Evolutionary conservation across 495 filamentous ascomycete genomes (phyloP).

Genomic region (Daldinia loculata): DNA sequence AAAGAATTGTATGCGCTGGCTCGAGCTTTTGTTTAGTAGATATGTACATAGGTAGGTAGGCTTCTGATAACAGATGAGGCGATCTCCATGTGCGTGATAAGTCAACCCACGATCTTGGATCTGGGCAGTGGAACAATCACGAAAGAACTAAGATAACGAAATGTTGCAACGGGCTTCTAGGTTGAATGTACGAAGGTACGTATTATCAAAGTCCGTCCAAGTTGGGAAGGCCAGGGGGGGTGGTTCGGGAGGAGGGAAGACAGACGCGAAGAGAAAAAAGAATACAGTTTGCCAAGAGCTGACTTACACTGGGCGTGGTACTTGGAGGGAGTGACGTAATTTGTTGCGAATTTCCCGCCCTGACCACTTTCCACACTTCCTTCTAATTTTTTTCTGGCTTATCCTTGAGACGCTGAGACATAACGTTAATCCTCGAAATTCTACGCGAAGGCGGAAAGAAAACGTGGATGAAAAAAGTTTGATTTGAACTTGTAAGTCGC

Average conservation of each 20-base stretch:
- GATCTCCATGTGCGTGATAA: conserved; percentile 35
- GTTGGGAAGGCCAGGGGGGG: conserved; percentile 26
- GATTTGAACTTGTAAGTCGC: no score
- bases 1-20: not conserved
- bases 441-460: conserved; percentile 26
- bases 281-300: conserved; percentile 36
- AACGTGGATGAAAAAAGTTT: not conserved
- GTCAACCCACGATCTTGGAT: conserved; percentile 36
- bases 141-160: conserved; percentile 18
- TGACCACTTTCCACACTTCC: conserved; percentile 31
- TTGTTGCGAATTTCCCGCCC: conserved; percentile 40
- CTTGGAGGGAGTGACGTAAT: conserved; percentile 47
- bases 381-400: conserved; percentile 30
- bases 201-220: conserved; percentile 15
- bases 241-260: not conserved
- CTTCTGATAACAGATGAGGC: conserved; percentile 16
- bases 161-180: conserved; percentile 2
- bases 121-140: conserved; percentile 14
- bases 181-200: not conserved
- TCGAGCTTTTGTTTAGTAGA: not conserved
- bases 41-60: not conserved
- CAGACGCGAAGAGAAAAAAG: conserved; percentile 2
- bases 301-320: conserved; percentile 41
- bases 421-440: conserved; percentile 14
- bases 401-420: conserved; percentile 6